A percentile compares a stretch with the other conserved stretches of the same genome.
phyloP scores from a whole-genome alignment of 805 yeast genomes.

The Geotrichum ghanense region DNA sequence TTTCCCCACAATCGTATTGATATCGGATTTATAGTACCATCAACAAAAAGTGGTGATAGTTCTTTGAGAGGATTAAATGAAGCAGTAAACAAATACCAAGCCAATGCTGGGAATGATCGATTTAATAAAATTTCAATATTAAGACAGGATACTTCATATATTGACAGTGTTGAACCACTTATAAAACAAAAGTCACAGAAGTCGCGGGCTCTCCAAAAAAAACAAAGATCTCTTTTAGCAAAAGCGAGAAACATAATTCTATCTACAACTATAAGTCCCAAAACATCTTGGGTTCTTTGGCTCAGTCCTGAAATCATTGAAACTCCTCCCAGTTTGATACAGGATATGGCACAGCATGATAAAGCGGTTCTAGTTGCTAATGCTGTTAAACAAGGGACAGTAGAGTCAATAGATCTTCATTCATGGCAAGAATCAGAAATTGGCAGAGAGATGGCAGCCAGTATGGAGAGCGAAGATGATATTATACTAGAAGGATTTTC shows the following conservation, averaged over 20 bases:
- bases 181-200: conserved; percentile 67
- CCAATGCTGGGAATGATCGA: conserved; percentile 47
- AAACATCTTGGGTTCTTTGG: conserved; percentile 94
- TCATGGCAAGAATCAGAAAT: conserved; percentile 72
- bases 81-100: conserved; percentile 64
- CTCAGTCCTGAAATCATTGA: conserved; percentile 90
- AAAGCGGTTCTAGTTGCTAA: conserved; percentile 86
- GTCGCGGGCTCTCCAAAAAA: conserved; percentile 73
- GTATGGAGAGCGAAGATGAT: conserved; percentile 66
- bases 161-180: neutral
- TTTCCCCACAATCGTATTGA: conserved; percentile 82
- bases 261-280: conserved; percentile 79
- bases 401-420: conserved; percentile 89
- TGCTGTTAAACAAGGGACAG: conserved; percentile 48
- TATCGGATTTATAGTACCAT: conserved; percentile 84
- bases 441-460: conserved; percentile 63
- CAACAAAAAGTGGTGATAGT: conserved; percentile 66
- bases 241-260: conserved; percentile 85
- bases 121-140: conserved; percentile 78
- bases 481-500: conserved; percentile 90
- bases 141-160: conserved; percentile 77
- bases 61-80: conserved; percentile 62
- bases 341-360: conserved; percentile 76
- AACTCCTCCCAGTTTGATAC: conserved; percentile 73
- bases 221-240: conserved; percentile 85